A percentile compares a stretch with the other conserved stretches of the same genome.
Conservation (phyloP, 495 filamentous ascomycete species). For the Arthonia radiata region DNA sequence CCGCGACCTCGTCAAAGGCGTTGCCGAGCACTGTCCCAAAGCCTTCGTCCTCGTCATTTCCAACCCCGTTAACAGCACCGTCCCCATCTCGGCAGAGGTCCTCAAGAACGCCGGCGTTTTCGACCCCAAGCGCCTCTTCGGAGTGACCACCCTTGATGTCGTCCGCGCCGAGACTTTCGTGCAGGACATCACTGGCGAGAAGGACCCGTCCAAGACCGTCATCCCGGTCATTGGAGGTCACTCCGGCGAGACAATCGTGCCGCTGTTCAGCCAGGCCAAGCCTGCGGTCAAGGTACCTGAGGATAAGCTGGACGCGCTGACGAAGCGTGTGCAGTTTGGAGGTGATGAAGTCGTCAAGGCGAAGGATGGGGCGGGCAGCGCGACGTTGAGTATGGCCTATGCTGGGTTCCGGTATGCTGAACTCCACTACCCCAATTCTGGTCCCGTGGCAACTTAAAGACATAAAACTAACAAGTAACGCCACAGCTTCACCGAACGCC, state of each 20-base stretch:
- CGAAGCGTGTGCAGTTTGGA: conserved; percentile 60
- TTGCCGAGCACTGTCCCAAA: conserved; percentile 69
- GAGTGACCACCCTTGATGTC: conserved; percentile 94
- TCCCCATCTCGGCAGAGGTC: conserved; percentile 89
- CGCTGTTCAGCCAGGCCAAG: conserved; percentile 77
- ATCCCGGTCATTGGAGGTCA: conserved; percentile 93
- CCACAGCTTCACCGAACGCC: conserved; percentile 63
- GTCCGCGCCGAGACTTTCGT: conserved; percentile 96
- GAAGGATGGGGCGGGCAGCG: conserved; percentile 86
- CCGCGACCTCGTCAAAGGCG: conserved; percentile 39
- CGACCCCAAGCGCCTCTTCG: conserved; percentile 80
- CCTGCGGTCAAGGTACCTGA: conserved; percentile 39
- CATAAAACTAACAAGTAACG: conserved; percentile 11
- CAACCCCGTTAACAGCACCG: conserved; percentile 97
- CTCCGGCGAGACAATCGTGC: conserved; percentile 93
- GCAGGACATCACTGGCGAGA: conserved; percentile 57
- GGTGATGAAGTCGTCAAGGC: conserved; percentile 97
- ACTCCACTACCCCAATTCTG: neutral
- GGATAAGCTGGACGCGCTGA: neutral
- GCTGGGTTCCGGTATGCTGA: conserved; percentile 59
- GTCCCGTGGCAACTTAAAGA: conserved; percentile 1
- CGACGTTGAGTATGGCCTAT: conserved; percentile 93
- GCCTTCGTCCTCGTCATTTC: conserved; percentile 92
- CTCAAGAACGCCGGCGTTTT: conserved; percentile 83
- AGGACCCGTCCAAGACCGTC: conserved; percentile 52